Evolutionary conservation across 371 early-diverging fungal species (phyloP).

Genomic region (Lichtheimia ramosa): DNA sequence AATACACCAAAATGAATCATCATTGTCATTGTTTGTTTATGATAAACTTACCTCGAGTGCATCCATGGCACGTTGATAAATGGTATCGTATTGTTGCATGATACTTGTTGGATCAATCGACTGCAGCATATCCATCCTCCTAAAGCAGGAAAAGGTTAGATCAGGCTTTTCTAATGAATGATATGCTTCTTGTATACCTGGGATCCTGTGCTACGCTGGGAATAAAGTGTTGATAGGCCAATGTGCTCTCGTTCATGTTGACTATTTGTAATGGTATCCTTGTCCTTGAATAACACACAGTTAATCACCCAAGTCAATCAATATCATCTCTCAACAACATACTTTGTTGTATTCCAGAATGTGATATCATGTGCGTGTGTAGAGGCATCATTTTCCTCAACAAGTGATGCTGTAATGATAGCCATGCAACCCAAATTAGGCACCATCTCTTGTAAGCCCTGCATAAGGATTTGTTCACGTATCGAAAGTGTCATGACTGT

Average conservation of each 20-base stretch:
- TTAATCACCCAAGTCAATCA: not conserved
- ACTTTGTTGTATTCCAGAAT: slow-evolving; percentile 10
- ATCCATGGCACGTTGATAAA: slow-evolving; percentile 17
- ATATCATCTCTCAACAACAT: not conserved
- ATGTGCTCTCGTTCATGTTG: slow-evolving; percentile 19
- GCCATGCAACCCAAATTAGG: slow-evolving; percentile 15
- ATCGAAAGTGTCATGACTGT: slow-evolving; percentile 12
- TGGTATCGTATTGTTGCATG: slow-evolving; percentile 13
- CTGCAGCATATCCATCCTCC: not conserved
- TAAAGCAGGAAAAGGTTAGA: not conserved
- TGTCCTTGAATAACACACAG: not conserved
- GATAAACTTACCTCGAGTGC: slow-evolving; percentile 11
- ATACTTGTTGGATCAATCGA: slow-evolving; percentile 3
- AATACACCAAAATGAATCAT: not conserved
- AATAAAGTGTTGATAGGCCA: slow-evolving; percentile 18
- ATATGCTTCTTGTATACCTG: not conserved
- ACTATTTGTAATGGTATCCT: slow-evolving; percentile 13
- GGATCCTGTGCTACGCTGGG: slow-evolving; percentile 10
- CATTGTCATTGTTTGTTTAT: not conserved
- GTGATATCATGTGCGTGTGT: slow-evolving; percentile 17
- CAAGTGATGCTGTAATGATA: slow-evolving; percentile 10
- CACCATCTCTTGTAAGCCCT: not conserved
- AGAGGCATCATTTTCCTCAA: slow-evolving; percentile 9
- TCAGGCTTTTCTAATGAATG: not conserved
- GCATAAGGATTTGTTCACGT: slow-evolving; percentile 10